Evolutionary conservation across 2,329 filamentous ascomycete species (phyloP), one percentile per base, ranked within the genome.

Genomic region (Aspergillus sp.): DNA sequence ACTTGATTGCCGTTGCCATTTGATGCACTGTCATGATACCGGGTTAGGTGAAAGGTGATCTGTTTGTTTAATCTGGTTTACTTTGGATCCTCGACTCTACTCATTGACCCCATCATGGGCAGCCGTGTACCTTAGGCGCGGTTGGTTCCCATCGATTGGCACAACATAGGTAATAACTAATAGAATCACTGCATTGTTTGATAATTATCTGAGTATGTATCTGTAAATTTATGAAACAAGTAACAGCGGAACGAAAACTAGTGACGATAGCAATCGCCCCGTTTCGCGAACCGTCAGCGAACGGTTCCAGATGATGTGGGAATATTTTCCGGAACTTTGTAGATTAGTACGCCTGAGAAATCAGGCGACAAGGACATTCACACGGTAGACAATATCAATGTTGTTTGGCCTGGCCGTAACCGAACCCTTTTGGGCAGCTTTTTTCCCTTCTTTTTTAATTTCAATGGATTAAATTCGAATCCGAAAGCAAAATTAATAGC

Each of bases 151-250:
- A 64, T 65, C 61, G 62, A 66, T 57, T 52, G 53, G 61, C 64
- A 66, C 65, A 64, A 63, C 64, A 65, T 70, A 70, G 69, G 68
- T 73, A 72, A 73, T 73, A 69, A 52, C 66, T 73, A 73, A 73
- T 73, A 71, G 69, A 72, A 68, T 70, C 61, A 63, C 62, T 61
- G 61, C 59, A 65, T 67, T 67, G 62, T 63, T 66, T 63, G 61
- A 50, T 54, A 55, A 47, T 42, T 50, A 39, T 9, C 20, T 45
- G 8, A 30, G 8, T 37, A 6, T 1, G 45, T 27, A 17, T 37
- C 11, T 17, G 34, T 42, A 17, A 33, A 11, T 42, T 30, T 30
- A 30, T 30, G 8, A 4, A 30, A 30, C 27, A 4, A 27, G 24
- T 27, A 27, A 30, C 27, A 30, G 5, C 30, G 27, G 27, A 4